Evolutionary conservation across 257 asterid genomes (phyloP).

Genomic region (Echites panduratus): DNA sequence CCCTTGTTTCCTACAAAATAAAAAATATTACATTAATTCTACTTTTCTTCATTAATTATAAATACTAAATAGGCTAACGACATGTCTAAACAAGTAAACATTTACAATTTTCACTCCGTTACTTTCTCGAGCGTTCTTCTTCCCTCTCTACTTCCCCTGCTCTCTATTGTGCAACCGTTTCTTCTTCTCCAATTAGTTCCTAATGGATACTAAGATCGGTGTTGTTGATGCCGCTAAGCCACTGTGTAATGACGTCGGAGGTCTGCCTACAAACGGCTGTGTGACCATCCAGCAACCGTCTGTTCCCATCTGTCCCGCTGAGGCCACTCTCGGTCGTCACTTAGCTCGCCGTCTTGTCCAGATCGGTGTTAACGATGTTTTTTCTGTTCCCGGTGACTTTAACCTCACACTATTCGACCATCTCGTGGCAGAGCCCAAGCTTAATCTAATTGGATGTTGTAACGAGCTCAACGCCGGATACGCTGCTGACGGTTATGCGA

Average conservation of each 20-base stretch:
- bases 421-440: slow-evolving; percentile 73
- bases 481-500: slow-evolving; percentile 82
- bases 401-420: slow-evolving; percentile 68
- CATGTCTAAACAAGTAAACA: no score
- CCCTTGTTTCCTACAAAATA: slow-evolving; percentile 27
- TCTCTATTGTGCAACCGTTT: background rate
- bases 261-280: slow-evolving; percentile 38
- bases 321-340: slow-evolving; percentile 78
- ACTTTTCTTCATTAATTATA: no score
- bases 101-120: background rate
- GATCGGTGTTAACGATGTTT: slow-evolving; percentile 56
- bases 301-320: slow-evolving; percentile 32
- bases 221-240: slow-evolving; percentile 39
- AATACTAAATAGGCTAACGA: no score
- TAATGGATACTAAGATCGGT: slow-evolving; percentile 59
- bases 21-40: no score
- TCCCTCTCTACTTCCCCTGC: background rate
- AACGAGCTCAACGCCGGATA: slow-evolving; percentile 89
- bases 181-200: background rate
- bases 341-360: slow-evolving; percentile 84
- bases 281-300: slow-evolving; percentile 33
- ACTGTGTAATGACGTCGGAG: slow-evolving; percentile 29
- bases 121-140: background rate
- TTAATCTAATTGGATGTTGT: slow-evolving; percentile 70
- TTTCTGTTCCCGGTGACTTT: slow-evolving; percentile 79